A percentile compares a stretch with the other conserved stretches of the same genome.
These are phyloP conservation scores for Hortaea werneckii DNA, from an alignment of 2,329 filamentous ascomycete species.

Conservation along the genomic window DNA sequence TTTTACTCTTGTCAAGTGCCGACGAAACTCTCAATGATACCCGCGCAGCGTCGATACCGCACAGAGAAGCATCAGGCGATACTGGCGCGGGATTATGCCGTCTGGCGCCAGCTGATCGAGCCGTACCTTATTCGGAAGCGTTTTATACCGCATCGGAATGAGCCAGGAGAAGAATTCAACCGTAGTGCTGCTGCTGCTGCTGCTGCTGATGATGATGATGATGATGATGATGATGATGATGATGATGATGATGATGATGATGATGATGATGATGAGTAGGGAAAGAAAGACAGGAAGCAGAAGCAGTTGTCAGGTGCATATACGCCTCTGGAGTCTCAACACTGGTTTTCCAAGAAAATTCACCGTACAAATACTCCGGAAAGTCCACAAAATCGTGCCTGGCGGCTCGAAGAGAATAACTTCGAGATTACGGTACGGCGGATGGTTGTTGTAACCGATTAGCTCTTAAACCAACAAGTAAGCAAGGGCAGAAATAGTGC, in stretches of 20 bases:
- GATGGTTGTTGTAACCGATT: slow-evolving; percentile 57
- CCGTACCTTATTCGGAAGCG: slow-evolving; percentile 66
- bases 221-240: too few species aligned
- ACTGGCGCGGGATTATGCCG: slow-evolving; percentile 74
- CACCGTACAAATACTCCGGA: slow-evolving; percentile 55
- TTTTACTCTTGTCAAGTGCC: too few species aligned
- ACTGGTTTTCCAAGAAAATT: slow-evolving; percentile 79
- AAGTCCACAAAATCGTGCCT: slow-evolving; percentile 14
- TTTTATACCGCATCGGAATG: slow-evolving; percentile 67
- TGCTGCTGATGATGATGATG: too few species aligned
- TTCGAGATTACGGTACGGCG: slow-evolving; percentile 64
- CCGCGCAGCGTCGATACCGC: slow-evolving; percentile 50
- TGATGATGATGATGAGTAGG: too few species aligned
- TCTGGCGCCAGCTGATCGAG: slow-evolving; percentile 68
- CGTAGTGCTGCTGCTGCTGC: too few species aligned
- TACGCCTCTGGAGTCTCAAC: slow-evolving; percentile 58
- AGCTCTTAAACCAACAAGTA: slow-evolving; percentile 43
- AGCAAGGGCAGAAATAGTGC: slow-evolving; percentile 12
- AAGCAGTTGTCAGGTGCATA: too few species aligned
- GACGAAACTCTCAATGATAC: slow-evolving; percentile 30
- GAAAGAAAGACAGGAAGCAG: too few species aligned
- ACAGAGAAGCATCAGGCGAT: slow-evolving; percentile 64
- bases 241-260: too few species aligned
- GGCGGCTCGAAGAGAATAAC: slow-evolving; percentile 29
- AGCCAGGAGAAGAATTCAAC: too few species aligned